A percentile compares a stretch with the other conserved stretches of the same genome.
phyloP scores from a whole-genome alignment of 805 yeast species.

The Yarrowia sp. region DNA sequence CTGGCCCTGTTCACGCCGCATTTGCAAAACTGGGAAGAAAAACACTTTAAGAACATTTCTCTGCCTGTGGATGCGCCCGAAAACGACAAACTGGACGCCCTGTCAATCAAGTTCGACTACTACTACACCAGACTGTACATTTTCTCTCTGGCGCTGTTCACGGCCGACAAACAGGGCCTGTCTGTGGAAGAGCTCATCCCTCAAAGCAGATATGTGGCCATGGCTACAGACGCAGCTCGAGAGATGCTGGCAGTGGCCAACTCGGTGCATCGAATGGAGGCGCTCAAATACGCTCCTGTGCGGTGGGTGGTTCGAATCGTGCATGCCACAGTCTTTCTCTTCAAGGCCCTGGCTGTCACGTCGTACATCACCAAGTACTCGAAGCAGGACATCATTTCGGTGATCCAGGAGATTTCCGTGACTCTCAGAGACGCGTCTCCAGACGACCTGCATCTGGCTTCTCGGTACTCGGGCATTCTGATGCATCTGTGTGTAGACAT shows the following conservation, averaged over 20 bases:
- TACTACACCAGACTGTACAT: slow-evolving; percentile 84
- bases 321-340: slow-evolving; percentile 86
- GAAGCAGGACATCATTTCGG: slow-evolving; percentile 64
- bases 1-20: slow-evolving; percentile 77
- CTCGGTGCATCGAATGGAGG: slow-evolving; percentile 65
- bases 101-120: slow-evolving; percentile 79
- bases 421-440: slow-evolving; percentile 84
- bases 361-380: slow-evolving; percentile 43
- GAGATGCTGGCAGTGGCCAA: slow-evolving; percentile 76
- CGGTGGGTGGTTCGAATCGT: slow-evolving; percentile 88
- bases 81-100: slow-evolving; percentile 46
- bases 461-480: slow-evolving; percentile 62
- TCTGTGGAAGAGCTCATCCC: slow-evolving; percentile 74
- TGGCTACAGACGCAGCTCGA: slow-evolving; percentile 84
- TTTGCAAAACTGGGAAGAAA: slow-evolving; percentile 77
- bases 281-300: slow-evolving; percentile 84
- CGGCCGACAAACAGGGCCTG: slow-evolving; percentile 53
- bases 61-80: slow-evolving; percentile 24
- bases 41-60: slow-evolving; percentile 61
- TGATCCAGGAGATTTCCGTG: slow-evolving; percentile 74
- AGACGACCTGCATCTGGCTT: slow-evolving; percentile 84
- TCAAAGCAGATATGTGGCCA: slow-evolving; percentile 72
- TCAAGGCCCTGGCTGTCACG: slow-evolving; percentile 67
- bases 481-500: slow-evolving; percentile 63
- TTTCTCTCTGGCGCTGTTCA: slow-evolving; percentile 76